phyloP scores from a whole-genome alignment of 805 yeast species.

The Jamesozyma lodderae region DNA sequence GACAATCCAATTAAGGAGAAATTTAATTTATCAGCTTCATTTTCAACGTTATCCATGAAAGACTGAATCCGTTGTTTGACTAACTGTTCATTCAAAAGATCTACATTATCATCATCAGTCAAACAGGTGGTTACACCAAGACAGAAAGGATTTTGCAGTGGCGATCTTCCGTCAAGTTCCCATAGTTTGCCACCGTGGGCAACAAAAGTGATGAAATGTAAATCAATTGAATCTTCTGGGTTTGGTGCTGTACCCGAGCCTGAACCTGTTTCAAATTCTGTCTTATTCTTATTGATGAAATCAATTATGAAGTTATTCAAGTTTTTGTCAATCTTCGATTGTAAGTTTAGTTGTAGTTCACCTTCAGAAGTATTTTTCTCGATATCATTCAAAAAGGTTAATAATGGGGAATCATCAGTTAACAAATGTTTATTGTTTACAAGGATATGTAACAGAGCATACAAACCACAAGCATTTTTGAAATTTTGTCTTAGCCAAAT shows the following conservation, averaged over 20 bases:
- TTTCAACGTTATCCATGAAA: conserved; percentile 52
- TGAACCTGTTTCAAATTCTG: conserved; percentile 23
- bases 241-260: conserved; percentile 65
- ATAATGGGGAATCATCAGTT: conserved; percentile 14
- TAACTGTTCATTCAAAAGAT: conserved; percentile 44
- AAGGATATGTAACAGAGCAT: conserved; percentile 68
- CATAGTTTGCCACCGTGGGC: conserved; percentile 51
- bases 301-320: conserved; percentile 14
- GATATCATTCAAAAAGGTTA: conserved; percentile 26
- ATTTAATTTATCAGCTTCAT: conserved; percentile 47
- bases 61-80: conserved; percentile 50
- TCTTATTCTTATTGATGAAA: conserved; percentile 18
- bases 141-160: conserved; percentile 57
- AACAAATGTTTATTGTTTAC: conserved; percentile 30
- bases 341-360: no score
- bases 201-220: conserved; percentile 74
- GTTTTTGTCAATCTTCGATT: conserved; percentile 23
- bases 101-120: conserved; percentile 28
- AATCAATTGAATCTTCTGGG: conserved; percentile 43
- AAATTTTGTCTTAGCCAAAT: conserved; percentile 83
- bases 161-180: conserved; percentile 78
- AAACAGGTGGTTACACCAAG: conserved; percentile 36
- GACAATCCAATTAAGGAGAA: conserved; percentile 75
- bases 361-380: conserved; percentile 31
- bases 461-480: conserved; percentile 86